Base-by-base conservation (phyloP, 2,329 filamentous ascomycete species). In the Colletotrichum simmondsii region DNA sequence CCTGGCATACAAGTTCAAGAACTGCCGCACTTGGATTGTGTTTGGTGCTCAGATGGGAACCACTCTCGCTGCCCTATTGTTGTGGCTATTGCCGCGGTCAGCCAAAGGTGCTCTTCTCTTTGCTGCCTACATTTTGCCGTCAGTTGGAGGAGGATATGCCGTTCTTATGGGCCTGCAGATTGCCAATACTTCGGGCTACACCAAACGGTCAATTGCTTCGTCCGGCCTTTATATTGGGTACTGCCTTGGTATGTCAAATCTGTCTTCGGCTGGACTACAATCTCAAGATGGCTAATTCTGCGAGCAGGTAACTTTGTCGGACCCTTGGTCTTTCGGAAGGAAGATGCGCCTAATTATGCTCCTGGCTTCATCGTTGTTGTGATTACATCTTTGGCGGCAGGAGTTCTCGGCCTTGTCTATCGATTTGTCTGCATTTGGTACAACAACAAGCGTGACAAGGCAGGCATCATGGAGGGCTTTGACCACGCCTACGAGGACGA, bases 401-500 rank as follows among this genome's bases (percentile, higher is more conserved):
- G 78, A 1, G 49, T 83, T 6, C 77, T 87, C 4, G 80, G 82
- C 0, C 71, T 87, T 6, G 76, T 83, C 0, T 88, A 88, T 74
- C 83, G 86, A 4, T 78, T 80, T 42, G 73, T 87, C 7, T 87
- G 85, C 72, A 78, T 85, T 5, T 81, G 79, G 80, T 81, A 85
- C 12, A 88, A 88, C 73, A 78, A 77, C 22, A 79, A 77, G 68
- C 81, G 85, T 30, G 85, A 88, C 71, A 79, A 78, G 59, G 75
- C 82, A 2, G 85, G 85, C 3, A 81, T 80, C 11, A 67, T 80
- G n/a, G 86, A 89, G 77, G 85, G 81, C 1, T 89, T 84, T 59
- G 87, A 88, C 58, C 83, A 88, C 76, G 87, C 87, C 0, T 88
- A 87, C 69, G 85, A 88, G 63, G 86, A 89, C 76, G 86, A 88